Evolutionary conservation across 2,329 filamentous ascomycete genomes (phyloP).

Genomic region (Venturia effusa): DNA sequence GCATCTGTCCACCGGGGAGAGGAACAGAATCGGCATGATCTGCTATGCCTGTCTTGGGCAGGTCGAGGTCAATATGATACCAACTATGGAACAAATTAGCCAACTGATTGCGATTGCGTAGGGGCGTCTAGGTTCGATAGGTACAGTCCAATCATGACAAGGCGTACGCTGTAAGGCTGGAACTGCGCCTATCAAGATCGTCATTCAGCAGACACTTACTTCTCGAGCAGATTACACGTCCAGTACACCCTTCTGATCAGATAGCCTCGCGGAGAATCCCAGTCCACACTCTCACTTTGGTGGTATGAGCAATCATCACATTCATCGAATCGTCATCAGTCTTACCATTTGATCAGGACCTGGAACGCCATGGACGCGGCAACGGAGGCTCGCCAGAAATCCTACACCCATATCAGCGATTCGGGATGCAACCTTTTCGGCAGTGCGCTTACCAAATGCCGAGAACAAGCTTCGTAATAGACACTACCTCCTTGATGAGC

Average conservation of each 20-base stretch:
- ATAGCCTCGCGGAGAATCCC: conserved; percentile 31
- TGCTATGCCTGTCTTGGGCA: conserved; percentile 45
- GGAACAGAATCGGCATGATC: conserved; percentile 43
- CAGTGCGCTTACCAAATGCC: conserved; percentile 34
- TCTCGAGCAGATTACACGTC: conserved; percentile 47
- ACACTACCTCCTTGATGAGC: conserved; percentile 25
- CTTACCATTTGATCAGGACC: conserved; percentile 43
- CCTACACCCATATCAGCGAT: conserved; percentile 27
- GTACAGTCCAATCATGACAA: neutral
- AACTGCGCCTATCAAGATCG: neutral
- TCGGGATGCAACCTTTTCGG: neutral
- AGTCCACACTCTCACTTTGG: conserved; percentile 27
- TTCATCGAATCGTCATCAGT: conserved; percentile 24
- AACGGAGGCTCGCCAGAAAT: conserved; percentile 49
- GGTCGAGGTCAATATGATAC: conserved; percentile 47
- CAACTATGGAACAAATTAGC: conserved; percentile 29
- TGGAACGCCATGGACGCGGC: conserved; percentile 48
- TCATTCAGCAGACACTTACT: conserved; percentile 26
- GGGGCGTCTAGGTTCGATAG: neutral
- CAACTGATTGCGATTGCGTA: conserved; percentile 5
- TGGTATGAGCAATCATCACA: conserved; percentile 9
- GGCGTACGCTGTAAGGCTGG: neutral
- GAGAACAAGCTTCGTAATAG: conserved; percentile 43
- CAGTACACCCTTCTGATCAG: conserved; percentile 30
- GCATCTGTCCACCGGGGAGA: conserved; percentile 31